These are phyloP conservation scores for Venturiaceae sp. DNA, from an alignment of 2,329 filamentous ascomycete genomes.

Conservation along the genomic window DNA sequence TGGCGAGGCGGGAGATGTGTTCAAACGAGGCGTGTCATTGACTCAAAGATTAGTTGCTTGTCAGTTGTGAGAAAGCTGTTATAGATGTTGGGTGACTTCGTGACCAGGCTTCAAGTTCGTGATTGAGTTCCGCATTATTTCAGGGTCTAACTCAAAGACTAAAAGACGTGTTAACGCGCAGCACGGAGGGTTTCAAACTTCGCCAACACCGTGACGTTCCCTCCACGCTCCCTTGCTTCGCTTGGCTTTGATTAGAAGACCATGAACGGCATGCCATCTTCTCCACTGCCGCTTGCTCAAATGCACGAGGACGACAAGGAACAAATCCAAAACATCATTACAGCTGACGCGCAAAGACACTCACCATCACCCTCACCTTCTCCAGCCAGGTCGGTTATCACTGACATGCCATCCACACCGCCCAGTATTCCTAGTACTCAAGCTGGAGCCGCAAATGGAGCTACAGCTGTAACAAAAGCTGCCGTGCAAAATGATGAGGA, in stretches of 20 bases:
- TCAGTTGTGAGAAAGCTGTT: no score
- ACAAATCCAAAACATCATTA: not conserved
- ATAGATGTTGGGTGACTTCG: no score
- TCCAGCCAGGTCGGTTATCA: not conserved
- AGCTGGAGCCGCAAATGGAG: not conserved
- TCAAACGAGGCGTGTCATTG: no score
- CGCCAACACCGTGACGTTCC: no score
- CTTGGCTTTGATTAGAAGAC: not conserved
- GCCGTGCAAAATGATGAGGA: conserved; percentile 11
- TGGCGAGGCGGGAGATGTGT: no score
- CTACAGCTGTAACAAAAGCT: not conserved
- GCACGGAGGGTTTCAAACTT: no score
- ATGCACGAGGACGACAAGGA: not conserved
- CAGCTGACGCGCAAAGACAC: not conserved
- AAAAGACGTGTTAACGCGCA: no score
- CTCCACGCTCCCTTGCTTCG: not conserved
- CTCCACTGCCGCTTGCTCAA: not conserved
- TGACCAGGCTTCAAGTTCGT: no score
- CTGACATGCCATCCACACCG: not conserved
- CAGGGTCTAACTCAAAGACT: no score
- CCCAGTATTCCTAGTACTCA: not conserved
- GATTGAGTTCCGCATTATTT: no score
- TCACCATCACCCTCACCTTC: conserved; percentile 1
- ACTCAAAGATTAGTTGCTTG: no score
- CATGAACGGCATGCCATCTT: not conserved